A percentile compares a stretch with the other conserved stretches of the same genome.
These are phyloP conservation scores for Kodamaea sp. DNA, from an alignment of 1,139 yeast species.

Conservation along the genomic window DNA sequence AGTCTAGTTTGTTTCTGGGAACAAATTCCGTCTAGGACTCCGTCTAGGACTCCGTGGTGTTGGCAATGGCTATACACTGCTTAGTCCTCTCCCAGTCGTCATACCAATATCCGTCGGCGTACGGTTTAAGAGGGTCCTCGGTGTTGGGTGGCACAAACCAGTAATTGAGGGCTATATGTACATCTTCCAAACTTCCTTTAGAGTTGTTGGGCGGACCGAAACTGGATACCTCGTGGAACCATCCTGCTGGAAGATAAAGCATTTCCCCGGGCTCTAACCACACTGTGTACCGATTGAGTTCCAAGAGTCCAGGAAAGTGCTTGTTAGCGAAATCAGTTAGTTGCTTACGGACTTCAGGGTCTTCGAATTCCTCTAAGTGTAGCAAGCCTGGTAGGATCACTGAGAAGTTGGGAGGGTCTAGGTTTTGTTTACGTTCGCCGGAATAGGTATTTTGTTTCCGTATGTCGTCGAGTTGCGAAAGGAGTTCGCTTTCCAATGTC, in stretches of 20 bases:
- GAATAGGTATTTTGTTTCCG: slow-evolving; percentile 14
- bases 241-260: slow-evolving; percentile 72
- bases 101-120: slow-evolving; percentile 52
- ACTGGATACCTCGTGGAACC: slow-evolving; percentile 84
- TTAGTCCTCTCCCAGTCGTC: slow-evolving; percentile 46
- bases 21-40: not conserved
- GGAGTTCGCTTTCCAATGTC: slow-evolving; percentile 8
- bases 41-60: too few relatives aligned
- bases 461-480: slow-evolving; percentile 6
- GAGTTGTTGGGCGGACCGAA: slow-evolving; percentile 35
- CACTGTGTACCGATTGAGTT: slow-evolving; percentile 43
- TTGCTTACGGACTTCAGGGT: slow-evolving; percentile 18
- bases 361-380: slow-evolving; percentile 55
- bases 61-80: slow-evolving; percentile 19
- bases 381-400: slow-evolving; percentile 60
- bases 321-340: slow-evolving; percentile 33
- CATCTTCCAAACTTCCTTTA: slow-evolving; percentile 18
- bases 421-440: not conserved
- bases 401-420: slow-evolving; percentile 72
- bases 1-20: not conserved
- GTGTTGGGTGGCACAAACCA: slow-evolving; percentile 72
- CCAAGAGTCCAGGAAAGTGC: slow-evolving; percentile 50
- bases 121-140: slow-evolving; percentile 29
- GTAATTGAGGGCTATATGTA: slow-evolving; percentile 67
- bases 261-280: slow-evolving; percentile 62